Evolutionary conservation across 805 yeast species (phyloP).

Genomic region (Zygoascus flipseniorum): DNA sequence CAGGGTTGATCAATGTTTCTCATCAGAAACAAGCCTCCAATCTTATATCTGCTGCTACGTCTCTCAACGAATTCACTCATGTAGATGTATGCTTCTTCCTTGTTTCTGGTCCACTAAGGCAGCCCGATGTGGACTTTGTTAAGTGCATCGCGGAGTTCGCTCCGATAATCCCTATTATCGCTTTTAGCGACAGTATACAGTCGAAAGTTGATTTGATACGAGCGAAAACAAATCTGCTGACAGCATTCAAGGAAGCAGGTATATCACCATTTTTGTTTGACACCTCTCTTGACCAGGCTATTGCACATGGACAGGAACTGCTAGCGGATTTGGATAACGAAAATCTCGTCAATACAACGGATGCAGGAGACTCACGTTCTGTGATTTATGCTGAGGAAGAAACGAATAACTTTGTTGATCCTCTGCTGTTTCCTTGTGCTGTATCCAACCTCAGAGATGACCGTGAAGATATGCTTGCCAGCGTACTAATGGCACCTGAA

Average conservation of each 20-base stretch:
- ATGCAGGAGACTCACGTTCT: not conserved
- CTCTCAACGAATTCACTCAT: constrained; percentile 16
- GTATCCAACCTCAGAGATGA: constrained; percentile 7
- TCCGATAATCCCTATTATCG: constrained; percentile 19
- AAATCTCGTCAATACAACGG: not conserved
- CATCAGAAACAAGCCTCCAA: constrained; percentile 14
- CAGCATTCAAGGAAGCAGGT: constrained; percentile 10
- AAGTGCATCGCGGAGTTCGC: constrained; percentile 11
- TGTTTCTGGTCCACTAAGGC: constrained; percentile 10
- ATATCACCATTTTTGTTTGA: constrained; percentile 19
- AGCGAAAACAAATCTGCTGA: constrained; percentile 12
- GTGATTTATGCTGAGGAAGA: not conserved
- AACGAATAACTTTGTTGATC: not conserved
- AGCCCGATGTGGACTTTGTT: constrained; percentile 16
- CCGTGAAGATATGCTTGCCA: constrained; percentile 19
- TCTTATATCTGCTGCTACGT: constrained; percentile 16
- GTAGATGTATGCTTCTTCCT: constrained; percentile 21
- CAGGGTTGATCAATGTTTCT: constrained; percentile 15
- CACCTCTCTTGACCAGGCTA: constrained; percentile 13
- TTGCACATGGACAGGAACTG: constrained; percentile 5
- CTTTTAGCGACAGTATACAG: constrained; percentile 14
- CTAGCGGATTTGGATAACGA: not conserved
- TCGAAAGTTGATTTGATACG: not conserved
- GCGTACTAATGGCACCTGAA: constrained; percentile 19
- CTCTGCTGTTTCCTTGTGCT: constrained; percentile 15